Evolutionary conservation across 129 eudicot genomes (phyloP), one percentile per base, ranked within the genome.

Genomic region (Dittrichia graveolens): DNA sequence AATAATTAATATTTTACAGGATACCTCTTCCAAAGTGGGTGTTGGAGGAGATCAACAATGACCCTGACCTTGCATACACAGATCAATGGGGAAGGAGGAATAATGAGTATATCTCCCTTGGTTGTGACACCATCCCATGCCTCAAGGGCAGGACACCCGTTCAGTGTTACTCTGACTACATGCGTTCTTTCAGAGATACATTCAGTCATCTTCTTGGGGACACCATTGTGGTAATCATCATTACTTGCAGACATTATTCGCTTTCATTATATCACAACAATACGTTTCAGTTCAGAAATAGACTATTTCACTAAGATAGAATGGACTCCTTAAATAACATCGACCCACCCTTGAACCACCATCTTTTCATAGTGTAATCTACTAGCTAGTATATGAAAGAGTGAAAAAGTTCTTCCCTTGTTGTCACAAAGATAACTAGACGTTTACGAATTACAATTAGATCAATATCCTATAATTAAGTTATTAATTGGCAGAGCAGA

Each of bases 41-140:
- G 9, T 77, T 81, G 43, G 99, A 95, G 76, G 99, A 90, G 89
- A 86, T 95, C 42, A 81, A 88, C 42, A 85, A 85, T 71, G 91
- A 95, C 57, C 94, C 91, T 8, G 97, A 95, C 52, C 85, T 95
- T 54, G 97, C 91, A 7, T 95, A 95, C 78, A 95, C 97, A 6
- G 99, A 90, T 81, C 96, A 88, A 75, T 95, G 97, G 97, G 97
- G 99, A 16, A 83, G 94, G 63, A 90, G 99, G 69, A 95, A 95
- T 38, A 86, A 79, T 45, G 99, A 95, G 69, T 95, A 90, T 65
- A 41, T 95, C 0, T 95, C 99, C 6, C 96, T 95, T 57, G 96
- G 96, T 46, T 79, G 88, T 61, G 99, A 95, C 58, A 88, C 85
- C 2, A 77, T 95, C 12, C 97, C 99, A 6, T 94, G 85, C 5